Conservation (phyloP, 257 asterid species). For the Solanum commersonii region DNA sequence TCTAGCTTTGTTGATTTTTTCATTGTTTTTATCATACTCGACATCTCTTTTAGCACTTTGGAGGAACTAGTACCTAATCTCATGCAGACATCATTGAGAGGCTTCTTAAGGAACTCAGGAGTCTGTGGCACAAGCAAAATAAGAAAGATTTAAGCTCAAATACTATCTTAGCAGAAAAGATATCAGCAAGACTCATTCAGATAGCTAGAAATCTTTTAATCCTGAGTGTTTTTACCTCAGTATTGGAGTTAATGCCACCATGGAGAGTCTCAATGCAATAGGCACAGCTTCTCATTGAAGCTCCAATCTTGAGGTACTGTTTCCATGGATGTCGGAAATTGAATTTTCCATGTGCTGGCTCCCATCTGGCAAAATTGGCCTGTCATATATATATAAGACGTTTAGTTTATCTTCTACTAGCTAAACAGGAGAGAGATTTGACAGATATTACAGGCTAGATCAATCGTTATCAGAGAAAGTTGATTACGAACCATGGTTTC, state of each 20-base stretch:
- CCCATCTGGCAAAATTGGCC: slow-evolving; percentile 37
- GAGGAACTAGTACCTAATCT: slow-evolving; percentile 33
- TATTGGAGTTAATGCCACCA: slow-evolving; percentile 26
- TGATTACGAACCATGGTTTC: slow-evolving; percentile 50
- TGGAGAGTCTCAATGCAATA: slow-evolving; percentile 54
- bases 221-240: slow-evolving; percentile 23
- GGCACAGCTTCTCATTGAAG: slow-evolving; percentile 56
- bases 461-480: background rate
- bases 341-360: slow-evolving; percentile 28
- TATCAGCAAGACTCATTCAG: background rate
- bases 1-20: slow-evolving; percentile 39
- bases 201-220: background rate
- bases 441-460: background rate
- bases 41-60: slow-evolving; percentile 44
- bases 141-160: background rate
- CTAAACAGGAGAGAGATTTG: background rate
- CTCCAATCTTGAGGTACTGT: slow-evolving; percentile 42
- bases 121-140: slow-evolving; percentile 18
- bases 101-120: slow-evolving; percentile 44
- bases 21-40: slow-evolving; percentile 27
- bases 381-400: background rate
- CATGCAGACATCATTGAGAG: slow-evolving; percentile 34
- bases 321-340: slow-evolving; percentile 32
- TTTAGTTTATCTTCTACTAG: background rate
- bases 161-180: background rate